phyloP scores from a whole-genome alignment of 805 yeast species.

The Torulaspora gathmanii region DNA sequence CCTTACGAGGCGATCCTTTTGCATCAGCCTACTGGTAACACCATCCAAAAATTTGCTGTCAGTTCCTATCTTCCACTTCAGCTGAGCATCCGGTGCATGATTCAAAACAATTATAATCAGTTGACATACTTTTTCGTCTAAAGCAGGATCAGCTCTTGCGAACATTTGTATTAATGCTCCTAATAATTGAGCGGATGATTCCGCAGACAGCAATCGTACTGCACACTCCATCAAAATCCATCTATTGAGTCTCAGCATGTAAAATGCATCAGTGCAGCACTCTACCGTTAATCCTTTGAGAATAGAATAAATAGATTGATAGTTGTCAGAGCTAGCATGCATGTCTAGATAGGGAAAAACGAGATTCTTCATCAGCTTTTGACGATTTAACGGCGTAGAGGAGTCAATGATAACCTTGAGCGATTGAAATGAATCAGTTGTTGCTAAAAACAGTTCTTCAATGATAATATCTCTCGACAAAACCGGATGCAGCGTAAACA shows the following conservation, averaged over 20 bases:
- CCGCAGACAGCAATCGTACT: constrained; percentile 13
- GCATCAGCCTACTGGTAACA: constrained; percentile 28
- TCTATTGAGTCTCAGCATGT: constrained; percentile 17
- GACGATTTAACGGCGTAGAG: constrained; percentile 17
- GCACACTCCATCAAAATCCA: constrained; percentile 17
- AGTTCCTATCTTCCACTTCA: constrained; percentile 15
- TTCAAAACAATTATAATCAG: constrained; percentile 19
- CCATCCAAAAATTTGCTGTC: constrained; percentile 24
- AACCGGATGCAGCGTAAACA: constrained; percentile 20
- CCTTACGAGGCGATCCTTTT: constrained; percentile 22
- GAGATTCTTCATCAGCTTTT: constrained; percentile 15
- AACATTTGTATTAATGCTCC: constrained; percentile 9
- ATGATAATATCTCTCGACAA: constrained; percentile 17
- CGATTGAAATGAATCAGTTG: constrained; percentile 6
- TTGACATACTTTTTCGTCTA: constrained; percentile 24
- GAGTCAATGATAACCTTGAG: constrained; percentile 11
- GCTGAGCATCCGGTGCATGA: constrained; percentile 6
- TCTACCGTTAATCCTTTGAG: constrained; percentile 13
- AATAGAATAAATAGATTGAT: constrained; percentile 9
- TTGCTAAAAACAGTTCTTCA: constrained; percentile 18
- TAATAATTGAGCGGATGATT: neutral
- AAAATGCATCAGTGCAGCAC: constrained; percentile 9
- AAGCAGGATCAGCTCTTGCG: constrained; percentile 9
- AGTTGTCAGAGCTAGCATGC: constrained; percentile 8
- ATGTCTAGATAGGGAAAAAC: constrained; percentile 23